Evolutionary conservation across 2,329 filamentous ascomycete genomes (phyloP).

Genomic region (Colletotrichum sublineola): DNA sequence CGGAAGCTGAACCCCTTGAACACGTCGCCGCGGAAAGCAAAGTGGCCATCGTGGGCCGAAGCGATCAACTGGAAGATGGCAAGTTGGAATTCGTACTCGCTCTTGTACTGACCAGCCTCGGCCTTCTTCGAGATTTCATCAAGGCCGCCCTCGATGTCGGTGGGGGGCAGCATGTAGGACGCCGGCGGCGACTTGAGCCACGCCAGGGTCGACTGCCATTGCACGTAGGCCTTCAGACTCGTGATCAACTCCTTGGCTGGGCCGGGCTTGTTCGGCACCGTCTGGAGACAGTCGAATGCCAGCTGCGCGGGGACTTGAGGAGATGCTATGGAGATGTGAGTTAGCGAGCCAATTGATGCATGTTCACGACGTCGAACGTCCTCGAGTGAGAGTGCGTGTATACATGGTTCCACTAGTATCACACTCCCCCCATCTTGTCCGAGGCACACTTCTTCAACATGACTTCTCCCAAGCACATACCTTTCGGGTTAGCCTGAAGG

Average conservation of each 20-base stretch:
- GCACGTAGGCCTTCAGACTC: constrained; percentile 56
- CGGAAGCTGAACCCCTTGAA: constrained; percentile 64
- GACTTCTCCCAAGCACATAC: background rate
- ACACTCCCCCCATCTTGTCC: too few species aligned
- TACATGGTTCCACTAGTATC: background rate
- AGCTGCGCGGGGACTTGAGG: constrained; percentile 53
- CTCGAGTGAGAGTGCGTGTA: background rate
- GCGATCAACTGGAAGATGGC: constrained; percentile 65
- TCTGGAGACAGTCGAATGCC: constrained; percentile 54
- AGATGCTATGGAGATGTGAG: constrained; percentile 40
- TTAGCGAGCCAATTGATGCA: background rate
- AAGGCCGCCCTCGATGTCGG: constrained; percentile 62
- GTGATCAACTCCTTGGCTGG: constrained; percentile 53
- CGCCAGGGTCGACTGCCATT: constrained; percentile 63
- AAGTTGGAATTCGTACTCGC: constrained; percentile 68
- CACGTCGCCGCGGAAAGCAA: constrained; percentile 66
- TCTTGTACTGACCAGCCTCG: constrained; percentile 57
- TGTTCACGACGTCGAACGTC: background rate
- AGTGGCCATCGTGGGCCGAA: constrained; percentile 75
- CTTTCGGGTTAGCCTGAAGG: constrained; percentile 31
- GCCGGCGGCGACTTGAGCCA: constrained; percentile 65
- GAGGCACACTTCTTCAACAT: background rate
- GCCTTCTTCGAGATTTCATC: constrained; percentile 60
- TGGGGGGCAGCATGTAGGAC: constrained; percentile 61
- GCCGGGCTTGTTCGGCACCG: constrained; percentile 55